These are phyloP conservation scores for Schwanniomyces sp. DNA, from an alignment of 805 yeast genomes.

Conservation along the genomic window DNA sequence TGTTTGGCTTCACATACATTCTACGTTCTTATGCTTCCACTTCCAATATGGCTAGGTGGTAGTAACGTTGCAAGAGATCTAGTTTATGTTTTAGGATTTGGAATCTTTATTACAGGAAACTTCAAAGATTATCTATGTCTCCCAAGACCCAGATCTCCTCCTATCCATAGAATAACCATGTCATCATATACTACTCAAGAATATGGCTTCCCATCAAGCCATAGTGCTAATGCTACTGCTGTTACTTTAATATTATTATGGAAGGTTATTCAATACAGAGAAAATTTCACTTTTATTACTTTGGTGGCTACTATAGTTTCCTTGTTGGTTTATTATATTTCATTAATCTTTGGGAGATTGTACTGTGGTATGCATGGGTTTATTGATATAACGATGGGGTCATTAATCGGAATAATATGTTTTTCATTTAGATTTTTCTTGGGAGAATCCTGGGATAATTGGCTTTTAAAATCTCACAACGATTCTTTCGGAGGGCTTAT, in stretches of 20 bases:
- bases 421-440: slow-evolving; percentile 45
- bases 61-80: slow-evolving; percentile 58
- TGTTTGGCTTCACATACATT: slow-evolving; percentile 91
- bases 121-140: slow-evolving; percentile 83
- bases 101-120: slow-evolving; percentile 70
- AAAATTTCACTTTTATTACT: slow-evolving; percentile 9
- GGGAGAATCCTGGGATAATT: slow-evolving; percentile 47
- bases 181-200: slow-evolving; percentile 89
- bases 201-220: slow-evolving; percentile 94
- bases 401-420: slow-evolving; percentile 56
- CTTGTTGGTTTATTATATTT: slow-evolving; percentile 51
- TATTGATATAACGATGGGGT: slow-evolving; percentile 70
- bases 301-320: slow-evolving; percentile 14
- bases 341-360: slow-evolving; percentile 75
- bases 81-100: slow-evolving; percentile 60
- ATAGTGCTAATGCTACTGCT: slow-evolving; percentile 90
- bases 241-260: slow-evolving; percentile 54
- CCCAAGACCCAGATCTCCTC: slow-evolving; percentile 93
- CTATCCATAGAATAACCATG: slow-evolving; percentile 84
- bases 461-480: slow-evolving; percentile 31
- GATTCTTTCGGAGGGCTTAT: slow-evolving; percentile 15
- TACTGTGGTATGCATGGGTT: slow-evolving; percentile 99
- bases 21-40: slow-evolving; percentile 84
- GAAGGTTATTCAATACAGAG: slow-evolving; percentile 7
- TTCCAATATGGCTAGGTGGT: slow-evolving; percentile 80